Percentiles rank a stretch among this genome's conserved stretches.
Conservation (phyloP, 768 basidiomycete genomes). For the Suillus spraguei region DNA sequence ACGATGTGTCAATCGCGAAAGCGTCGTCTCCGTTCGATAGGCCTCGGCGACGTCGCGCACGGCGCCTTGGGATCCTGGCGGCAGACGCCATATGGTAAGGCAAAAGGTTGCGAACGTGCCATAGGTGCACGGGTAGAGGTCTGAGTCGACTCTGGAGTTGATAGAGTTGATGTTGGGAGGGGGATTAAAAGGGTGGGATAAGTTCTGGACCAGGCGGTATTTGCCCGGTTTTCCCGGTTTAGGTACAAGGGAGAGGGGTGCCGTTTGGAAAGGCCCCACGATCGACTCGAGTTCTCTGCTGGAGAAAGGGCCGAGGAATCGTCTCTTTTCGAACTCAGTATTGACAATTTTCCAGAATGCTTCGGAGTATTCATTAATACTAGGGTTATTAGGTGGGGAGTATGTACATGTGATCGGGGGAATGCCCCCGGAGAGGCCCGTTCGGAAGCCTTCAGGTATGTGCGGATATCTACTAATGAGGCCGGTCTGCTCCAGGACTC, state of each 20-base stretch:
- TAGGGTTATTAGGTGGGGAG: background rate
- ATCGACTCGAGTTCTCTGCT: slow-evolving; percentile 16
- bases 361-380: background rate
- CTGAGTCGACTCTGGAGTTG: slow-evolving; percentile 33
- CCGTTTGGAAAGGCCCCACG: slow-evolving; percentile 33
- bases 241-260: slow-evolving; percentile 28
- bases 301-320: slow-evolving; percentile 36
- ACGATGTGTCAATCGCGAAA: slow-evolving; percentile 29
- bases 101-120: slow-evolving; percentile 30
- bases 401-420: slow-evolving; percentile 5
- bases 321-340: slow-evolving; percentile 14
- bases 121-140: slow-evolving; percentile 33
- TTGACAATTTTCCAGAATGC: background rate
- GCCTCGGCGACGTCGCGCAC: slow-evolving; percentile 41
- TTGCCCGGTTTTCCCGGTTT: slow-evolving; percentile 29
- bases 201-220: slow-evolving; percentile 33
- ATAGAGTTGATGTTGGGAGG: slow-evolving; percentile 30
- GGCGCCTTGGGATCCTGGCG: slow-evolving; percentile 25
- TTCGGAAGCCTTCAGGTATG: background rate
- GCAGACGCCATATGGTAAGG: slow-evolving; percentile 19
- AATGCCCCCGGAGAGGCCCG: background rate
- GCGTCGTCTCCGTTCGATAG: slow-evolving; percentile 27
- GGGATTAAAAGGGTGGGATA: slow-evolving; percentile 23
- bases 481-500: background rate
- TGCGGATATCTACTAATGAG: slow-evolving; percentile 4